Evolutionary conservation across 306 rosid species (phyloP), one percentile per base, ranked within the genome.

Genomic region (Trichosanthes truncata): DNA sequence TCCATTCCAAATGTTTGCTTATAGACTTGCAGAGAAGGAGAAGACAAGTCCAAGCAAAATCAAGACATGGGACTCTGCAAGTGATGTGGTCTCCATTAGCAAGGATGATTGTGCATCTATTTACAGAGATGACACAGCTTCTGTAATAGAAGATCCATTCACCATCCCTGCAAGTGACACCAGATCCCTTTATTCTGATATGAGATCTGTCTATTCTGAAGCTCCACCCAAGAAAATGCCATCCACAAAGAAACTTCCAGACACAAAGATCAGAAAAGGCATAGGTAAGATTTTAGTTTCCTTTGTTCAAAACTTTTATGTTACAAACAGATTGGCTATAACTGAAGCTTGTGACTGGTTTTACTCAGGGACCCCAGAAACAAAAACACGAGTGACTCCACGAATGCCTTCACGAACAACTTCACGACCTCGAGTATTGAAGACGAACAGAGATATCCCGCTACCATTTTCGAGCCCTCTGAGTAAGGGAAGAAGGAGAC

Each of bases 1-100:
- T 74, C 99, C 99, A 12, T 91, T 84, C 79, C 91, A 93, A 80
- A 91, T 96, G 97, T 96, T 91, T 85, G 89, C 91, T 66, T 88
- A 90, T 56, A 85, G 81, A 78, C 88, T 93, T 40, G 74, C 74
- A 0, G 98, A 91, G 90, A 93, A 78, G 84, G 94, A 85, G 81
- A 93, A 87, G 89, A 82, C 79, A 15, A 81, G 33, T 81, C 49
- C 78, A 0, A 81, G 76, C 75, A 84, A 84, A 74, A 84, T 81
- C 29, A 86, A 77, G 63, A 29, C 56, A 17, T 51, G 62, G 40
- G 94, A 90, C 72, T 67, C 82, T 2, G 5, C 78, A 74, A 85
- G 82, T 55, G 91, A 82, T 40, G 85, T 48, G 23, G 29, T 57
- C 38, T 77, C 84, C 40, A 26, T 26, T 33, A 7, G 31, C 65